phyloP scores from a whole-genome alignment of 164 flowering plant species.

The Annona cherimola region DNA sequence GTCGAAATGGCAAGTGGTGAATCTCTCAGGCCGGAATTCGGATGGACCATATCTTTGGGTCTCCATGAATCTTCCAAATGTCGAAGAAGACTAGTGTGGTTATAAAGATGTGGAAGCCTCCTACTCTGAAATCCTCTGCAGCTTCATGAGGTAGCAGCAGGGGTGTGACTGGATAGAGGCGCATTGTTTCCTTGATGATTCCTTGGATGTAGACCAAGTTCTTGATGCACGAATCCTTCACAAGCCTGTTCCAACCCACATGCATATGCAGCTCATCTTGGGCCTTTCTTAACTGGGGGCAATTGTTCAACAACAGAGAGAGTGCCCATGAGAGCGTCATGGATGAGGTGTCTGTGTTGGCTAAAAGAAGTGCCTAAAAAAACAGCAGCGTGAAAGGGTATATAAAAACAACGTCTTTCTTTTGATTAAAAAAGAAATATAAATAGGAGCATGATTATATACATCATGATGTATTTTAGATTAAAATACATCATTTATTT shows the following conservation, averaged over 20 bases:
- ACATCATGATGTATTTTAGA: too few species aligned
- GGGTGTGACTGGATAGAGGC: slow-evolving; percentile 39
- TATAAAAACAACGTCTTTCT: too few species aligned
- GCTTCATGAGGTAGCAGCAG: slow-evolving; percentile 44
- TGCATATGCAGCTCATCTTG: slow-evolving; percentile 30
- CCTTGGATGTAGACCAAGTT: slow-evolving; percentile 33
- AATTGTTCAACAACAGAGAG: slow-evolving; percentile 37
- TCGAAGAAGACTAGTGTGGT: slow-evolving; percentile 41
- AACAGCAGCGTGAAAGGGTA: not conserved
- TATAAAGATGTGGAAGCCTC: slow-evolving; percentile 31
- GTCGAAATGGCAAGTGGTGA: slow-evolving; percentile 13
- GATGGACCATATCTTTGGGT: slow-evolving; percentile 29
- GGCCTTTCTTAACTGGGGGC: slow-evolving; percentile 23
- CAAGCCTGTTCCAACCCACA: slow-evolving; percentile 21
- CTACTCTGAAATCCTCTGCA: slow-evolving; percentile 27
- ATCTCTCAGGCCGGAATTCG: slow-evolving; percentile 52
- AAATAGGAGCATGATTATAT: too few species aligned
- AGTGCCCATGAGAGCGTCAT: slow-evolving; percentile 40
- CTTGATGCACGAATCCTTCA: slow-evolving; percentile 36
- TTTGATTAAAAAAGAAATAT: too few species aligned
- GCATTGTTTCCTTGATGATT: slow-evolving; percentile 36
- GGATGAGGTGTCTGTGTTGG: slow-evolving; percentile 41
- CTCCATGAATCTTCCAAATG: slow-evolving; percentile 36
- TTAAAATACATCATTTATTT: too few species aligned
- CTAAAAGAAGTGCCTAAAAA: slow-evolving; percentile 30